A percentile compares a stretch with the other conserved stretches of the same genome.
These are phyloP conservation scores for Elongisporangium senticosum DNA, from an alignment of 352 stramenopile genomes.

Conservation along the genomic window DNA sequence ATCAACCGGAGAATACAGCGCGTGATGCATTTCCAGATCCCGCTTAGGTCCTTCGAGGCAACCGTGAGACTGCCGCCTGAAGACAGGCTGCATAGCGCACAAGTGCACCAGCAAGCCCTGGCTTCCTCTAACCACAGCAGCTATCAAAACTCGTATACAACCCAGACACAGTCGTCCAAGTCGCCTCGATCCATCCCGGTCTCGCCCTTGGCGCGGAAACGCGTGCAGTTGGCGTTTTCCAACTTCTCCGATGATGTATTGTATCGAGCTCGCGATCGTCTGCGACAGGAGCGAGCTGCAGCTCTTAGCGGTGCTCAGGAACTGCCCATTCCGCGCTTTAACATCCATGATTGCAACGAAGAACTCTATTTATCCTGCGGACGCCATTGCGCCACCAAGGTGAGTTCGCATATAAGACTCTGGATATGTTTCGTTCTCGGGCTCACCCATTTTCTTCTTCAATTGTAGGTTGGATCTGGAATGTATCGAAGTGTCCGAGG, in stretches of 20 bases:
- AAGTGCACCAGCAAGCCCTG: background rate
- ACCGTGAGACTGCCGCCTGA: conserved; percentile 66
- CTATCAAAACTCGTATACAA: background rate
- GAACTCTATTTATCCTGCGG: conserved; percentile 85
- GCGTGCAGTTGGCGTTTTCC: conserved; percentile 71
- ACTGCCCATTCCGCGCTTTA: conserved; percentile 68
- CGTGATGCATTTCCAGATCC: conserved; percentile 87
- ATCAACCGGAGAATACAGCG: conserved; percentile 85
- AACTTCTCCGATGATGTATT: conserved; percentile 83
- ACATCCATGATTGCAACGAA: conserved; percentile 71
- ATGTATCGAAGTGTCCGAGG: conserved; percentile 80
- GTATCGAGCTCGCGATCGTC: conserved; percentile 72
- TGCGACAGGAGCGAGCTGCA: conserved; percentile 67
- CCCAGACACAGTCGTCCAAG: conserved; percentile 21
- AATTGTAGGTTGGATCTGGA: conserved; percentile 29
- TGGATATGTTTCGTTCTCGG: background rate
- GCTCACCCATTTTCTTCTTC: background rate
- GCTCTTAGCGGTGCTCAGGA: conserved; percentile 56
- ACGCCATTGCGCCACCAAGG: conserved; percentile 77
- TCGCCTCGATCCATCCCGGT: conserved; percentile 82
- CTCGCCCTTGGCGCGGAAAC: conserved; percentile 61
- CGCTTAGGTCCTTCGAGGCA: conserved; percentile 77
- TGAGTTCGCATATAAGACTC: conserved; percentile 8
- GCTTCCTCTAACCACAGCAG: conserved; percentile 6
- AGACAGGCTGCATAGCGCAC: conserved; percentile 1